Base-by-base conservation (phyloP, 768 basidiomycete species). In the Hirschioporus abietinus region DNA sequence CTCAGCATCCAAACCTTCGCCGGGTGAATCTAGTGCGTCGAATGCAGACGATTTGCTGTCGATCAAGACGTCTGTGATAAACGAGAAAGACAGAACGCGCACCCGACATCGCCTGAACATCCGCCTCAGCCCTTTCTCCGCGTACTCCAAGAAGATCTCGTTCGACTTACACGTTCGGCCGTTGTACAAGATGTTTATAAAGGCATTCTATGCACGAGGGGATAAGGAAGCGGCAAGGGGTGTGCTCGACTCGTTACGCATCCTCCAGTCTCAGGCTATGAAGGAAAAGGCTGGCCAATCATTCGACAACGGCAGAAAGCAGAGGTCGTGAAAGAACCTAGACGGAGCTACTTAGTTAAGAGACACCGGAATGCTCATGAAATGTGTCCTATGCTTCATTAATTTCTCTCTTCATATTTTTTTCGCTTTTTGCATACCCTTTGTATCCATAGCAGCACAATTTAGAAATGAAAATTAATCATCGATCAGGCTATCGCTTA, bases 131-230 rank as follows among this genome's bases (percentile, higher is more conserved):
- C 42, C 42, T 5, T 66, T 59, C 60, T 3, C 60, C 9, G 25
- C 60, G 10, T 24, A 61, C 30, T 67, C 77, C n/a, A 65, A 78
- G 57, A 75, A 77, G 24, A 78, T 88, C 65, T 85, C 82, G 2
- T 89, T 87, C 65, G 77, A 80, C 66, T 80, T 77, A 66, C 89
- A 92, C 72, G 80, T 86, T n/a, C 78, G 80, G 66, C 91, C 91
- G 58, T 71, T 93, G 75, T 88, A 88, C 74, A 88, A 82, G 78
- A 87, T 87, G 85, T 87, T 93, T 75, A 84, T 90, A 71, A 86
- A 83, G 71, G 86, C 85, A 17, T 82, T 92, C 68, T 82, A 85
- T 72, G 63, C 78, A 58, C 76, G 86, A 30, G 81, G 81, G 24
- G 91, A 93, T 72, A 68, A 72, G 7, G 74, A 73, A 12, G 86